phyloP scores from a whole-genome alignment of 2,329 filamentous ascomycete species.

The Paramyrothecium sp. region DNA sequence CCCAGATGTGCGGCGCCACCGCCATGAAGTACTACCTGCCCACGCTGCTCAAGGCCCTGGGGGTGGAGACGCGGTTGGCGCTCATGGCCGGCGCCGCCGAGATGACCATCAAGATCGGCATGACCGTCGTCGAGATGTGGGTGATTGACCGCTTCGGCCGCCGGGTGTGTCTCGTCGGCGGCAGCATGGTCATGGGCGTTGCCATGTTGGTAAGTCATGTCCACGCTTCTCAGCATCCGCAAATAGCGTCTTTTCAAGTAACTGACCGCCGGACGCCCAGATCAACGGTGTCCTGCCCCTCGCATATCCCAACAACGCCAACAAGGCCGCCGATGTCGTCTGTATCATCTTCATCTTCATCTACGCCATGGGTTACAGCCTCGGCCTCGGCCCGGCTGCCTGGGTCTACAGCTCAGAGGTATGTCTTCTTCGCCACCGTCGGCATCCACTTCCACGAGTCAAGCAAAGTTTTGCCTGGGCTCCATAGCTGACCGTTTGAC shows the following conservation, averaged over 20 bases:
- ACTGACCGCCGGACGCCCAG: constrained; percentile 26
- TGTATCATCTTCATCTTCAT: constrained; percentile 58
- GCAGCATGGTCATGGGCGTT: constrained; percentile 50
- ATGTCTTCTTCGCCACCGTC: no score
- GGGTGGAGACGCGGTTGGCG: constrained; percentile 44
- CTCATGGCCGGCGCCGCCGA: constrained; percentile 55
- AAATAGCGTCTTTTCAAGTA: background rate
- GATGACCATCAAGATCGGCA: constrained; percentile 55
- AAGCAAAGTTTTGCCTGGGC: background rate
- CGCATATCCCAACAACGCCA: constrained; percentile 48
- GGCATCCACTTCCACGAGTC: no score
- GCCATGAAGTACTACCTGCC: constrained; percentile 62
- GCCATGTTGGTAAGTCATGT: constrained; percentile 46
- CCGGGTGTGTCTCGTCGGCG: constrained; percentile 44
- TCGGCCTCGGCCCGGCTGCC: constrained; percentile 55
- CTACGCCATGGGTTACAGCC: constrained; percentile 56
- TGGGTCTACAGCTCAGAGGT: constrained; percentile 62
- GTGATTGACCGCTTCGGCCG: constrained; percentile 54
- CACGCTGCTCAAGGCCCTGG: constrained; percentile 48
- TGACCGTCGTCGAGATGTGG: constrained; percentile 55
- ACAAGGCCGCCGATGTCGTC: constrained; percentile 43
- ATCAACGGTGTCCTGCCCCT: constrained; percentile 53
- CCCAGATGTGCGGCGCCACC: constrained; percentile 58
- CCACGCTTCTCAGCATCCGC: background rate
- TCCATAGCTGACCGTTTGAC: constrained; percentile 13